Base-by-base conservation (phyloP, 345 rosid genomes). In the Arabidopsis thaliana region DNA sequence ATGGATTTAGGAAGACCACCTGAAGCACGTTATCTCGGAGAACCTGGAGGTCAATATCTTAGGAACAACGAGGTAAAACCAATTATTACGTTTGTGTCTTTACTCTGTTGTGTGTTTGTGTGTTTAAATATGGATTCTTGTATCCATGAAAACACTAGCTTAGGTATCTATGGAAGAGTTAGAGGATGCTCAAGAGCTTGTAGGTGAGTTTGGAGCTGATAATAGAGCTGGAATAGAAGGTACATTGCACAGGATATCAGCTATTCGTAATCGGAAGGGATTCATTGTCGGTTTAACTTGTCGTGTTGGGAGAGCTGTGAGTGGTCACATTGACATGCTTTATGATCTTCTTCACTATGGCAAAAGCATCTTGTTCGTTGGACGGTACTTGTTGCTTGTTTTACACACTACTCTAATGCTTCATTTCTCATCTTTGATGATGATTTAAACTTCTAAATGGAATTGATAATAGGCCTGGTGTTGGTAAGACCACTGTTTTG, bases 401-500 rank as follows among this genome's bases (percentile, higher is more conserved):
- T 46, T 46, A 30, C 14, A 40, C 36, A 7, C 60, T 67, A 34
- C 34, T 13, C 6, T 8, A 34, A 42, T 49, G 22, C 55, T 58
- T 53, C 59, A 1, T 33, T 48, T 58, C 4, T 5, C 9, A 9
- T 65, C 16, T 14, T 7, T 71, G 53, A 9, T 64, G 55, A 13
- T 68, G 16, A 25, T 58, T 25, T 16, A 30, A 40, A 48, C 14
- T 3, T 51, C 12, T 5, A 53, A 8, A 23, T 16, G 12, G 13
- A 7, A 20, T 59, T 30, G 0, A 65, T n/a, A 41, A 12, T 38
- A 85, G 91, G 79, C 89, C 91, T 5, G 91, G 94, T 40, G 89
- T 89, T 78, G 94, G 94, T 23, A 89, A 89, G 86, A 89, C 91
- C 22, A 89, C 91, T 50, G 83, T 86, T 33, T 71, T 87, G 85